phyloP scores from a whole-genome alignment of 495 filamentous ascomycete species.

The Neurospora terricola region DNA sequence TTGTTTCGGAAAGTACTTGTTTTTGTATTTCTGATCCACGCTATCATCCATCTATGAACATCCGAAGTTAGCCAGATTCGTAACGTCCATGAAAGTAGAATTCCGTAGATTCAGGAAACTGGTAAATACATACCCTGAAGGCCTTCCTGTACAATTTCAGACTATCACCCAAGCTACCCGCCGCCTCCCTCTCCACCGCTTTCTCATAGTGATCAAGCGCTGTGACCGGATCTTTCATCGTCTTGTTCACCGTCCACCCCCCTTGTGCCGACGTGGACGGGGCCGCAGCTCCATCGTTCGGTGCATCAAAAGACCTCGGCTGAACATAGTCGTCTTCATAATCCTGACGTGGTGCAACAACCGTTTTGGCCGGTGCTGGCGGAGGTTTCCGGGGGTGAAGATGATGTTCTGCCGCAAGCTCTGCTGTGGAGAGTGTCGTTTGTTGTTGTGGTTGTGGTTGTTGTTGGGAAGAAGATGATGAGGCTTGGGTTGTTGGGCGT shows the following conservation, averaged over 20 bases:
- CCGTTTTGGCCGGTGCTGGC: conserved; percentile 6
- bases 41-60: conserved; percentile 58
- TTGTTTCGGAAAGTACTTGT: conserved; percentile 72
- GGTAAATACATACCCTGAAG: conserved; percentile 50
- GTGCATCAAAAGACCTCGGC: conserved; percentile 28
- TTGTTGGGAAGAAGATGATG: conserved; percentile 5
- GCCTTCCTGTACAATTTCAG: conserved; percentile 81
- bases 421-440: background rate
- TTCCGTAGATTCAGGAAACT: too few relatives aligned
- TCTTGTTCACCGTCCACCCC: conserved; percentile 10
- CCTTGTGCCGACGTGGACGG: conserved; percentile 1
- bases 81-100: too few relatives aligned
- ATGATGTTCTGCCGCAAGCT: conserved; percentile 2
- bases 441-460: conserved; percentile 7
- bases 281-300: conserved; percentile 4
- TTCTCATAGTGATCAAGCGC: conserved; percentile 90
- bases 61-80: conserved; percentile 1
- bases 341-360: background rate
- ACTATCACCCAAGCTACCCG: conserved; percentile 83
- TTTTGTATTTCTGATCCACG: conserved; percentile 78
- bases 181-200: conserved; percentile 78
- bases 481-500: background rate
- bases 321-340: conserved; percentile 30
- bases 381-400: conserved; percentile 6
- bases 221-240: conserved; percentile 49